These are phyloP conservation scores for Trypanosoma vivax DNA, from an alignment of 208 protist genomes.

Conservation along the genomic window DNA sequence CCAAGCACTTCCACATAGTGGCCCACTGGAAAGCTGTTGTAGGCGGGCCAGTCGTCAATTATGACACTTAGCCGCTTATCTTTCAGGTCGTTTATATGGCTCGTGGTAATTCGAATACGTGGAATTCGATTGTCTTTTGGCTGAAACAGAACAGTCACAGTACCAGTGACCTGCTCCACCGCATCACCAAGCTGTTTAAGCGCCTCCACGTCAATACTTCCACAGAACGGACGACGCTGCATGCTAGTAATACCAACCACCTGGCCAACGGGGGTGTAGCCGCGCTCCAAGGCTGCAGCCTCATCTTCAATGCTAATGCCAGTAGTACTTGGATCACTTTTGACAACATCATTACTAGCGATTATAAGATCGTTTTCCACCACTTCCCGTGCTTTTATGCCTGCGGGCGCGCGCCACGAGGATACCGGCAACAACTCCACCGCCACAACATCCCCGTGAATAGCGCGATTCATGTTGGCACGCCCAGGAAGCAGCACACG, in stretches of 20 bases:
- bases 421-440: constrained; percentile 27
- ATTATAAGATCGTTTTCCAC: constrained; percentile 5
- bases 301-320: constrained; percentile 15
- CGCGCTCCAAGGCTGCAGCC: constrained; percentile 46
- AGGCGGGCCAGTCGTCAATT: constrained; percentile 92
- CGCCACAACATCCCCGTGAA: constrained; percentile 48
- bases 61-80: constrained; percentile 92
- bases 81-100: constrained; percentile 65
- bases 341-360: neutral
- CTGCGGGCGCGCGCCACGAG: constrained; percentile 24
- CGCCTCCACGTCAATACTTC: constrained; percentile 74
- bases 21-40: constrained; percentile 88
- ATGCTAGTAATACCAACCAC: constrained; percentile 71
- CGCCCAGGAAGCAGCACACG: constrained; percentile 71
- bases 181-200: constrained; percentile 30
- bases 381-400: constrained; percentile 19
- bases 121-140: constrained; percentile 86
- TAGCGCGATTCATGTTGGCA: constrained; percentile 80
- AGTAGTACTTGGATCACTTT: neutral
- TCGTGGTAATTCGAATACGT: constrained; percentile 80
- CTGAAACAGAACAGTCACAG: constrained; percentile 78
- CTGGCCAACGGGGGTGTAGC: constrained; percentile 54
- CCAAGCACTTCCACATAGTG: constrained; percentile 93
- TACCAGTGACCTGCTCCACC: constrained; percentile 28
- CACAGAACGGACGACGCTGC: constrained; percentile 76